phyloP scores from a whole-genome alignment of 2,329 filamentous ascomycete genomes.

The Penicillium freii region DNA sequence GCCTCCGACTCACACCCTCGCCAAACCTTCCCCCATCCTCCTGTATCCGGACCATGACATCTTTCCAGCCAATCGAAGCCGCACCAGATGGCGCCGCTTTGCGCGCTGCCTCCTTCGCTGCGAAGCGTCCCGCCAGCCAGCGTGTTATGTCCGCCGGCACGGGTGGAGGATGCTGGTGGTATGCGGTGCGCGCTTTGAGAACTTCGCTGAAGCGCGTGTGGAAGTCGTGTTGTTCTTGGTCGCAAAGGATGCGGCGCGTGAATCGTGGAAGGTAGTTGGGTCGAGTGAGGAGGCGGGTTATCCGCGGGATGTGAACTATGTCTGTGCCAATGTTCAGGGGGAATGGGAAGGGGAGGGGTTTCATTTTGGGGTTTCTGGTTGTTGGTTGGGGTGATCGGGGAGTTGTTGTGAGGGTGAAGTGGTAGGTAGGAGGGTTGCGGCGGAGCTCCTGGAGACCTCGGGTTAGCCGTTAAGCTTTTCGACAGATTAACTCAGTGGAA shows the following conservation, averaged over 20 bases:
- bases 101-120: slow-evolving; percentile 72
- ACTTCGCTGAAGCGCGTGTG: slow-evolving; percentile 31
- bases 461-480: not conserved
- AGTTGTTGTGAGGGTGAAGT: not conserved
- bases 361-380: slow-evolving; percentile 28
- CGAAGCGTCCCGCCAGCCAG: slow-evolving; percentile 57
- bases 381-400: not conserved
- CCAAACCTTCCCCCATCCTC: slow-evolving; percentile 14
- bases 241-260: slow-evolving; percentile 42
- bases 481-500: not conserved
- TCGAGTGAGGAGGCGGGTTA: slow-evolving; percentile 57
- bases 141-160: slow-evolving; percentile 38
- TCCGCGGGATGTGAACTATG: slow-evolving; percentile 68
- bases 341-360: slow-evolving; percentile 57
- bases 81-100: slow-evolving; percentile 62
- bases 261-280: slow-evolving; percentile 41
- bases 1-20: slow-evolving; percentile 29
- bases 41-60: slow-evolving; percentile 50
- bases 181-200: not conserved
- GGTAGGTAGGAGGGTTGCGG: not conserved
- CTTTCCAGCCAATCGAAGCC: slow-evolving; percentile 60
- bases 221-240: slow-evolving; percentile 41
- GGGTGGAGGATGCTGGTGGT: not conserved
- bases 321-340: slow-evolving; percentile 72
- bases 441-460: not conserved